Conservation (phyloP, 2,329 filamentous ascomycete species). For the Pseudopyricularia cyperi region DNA sequence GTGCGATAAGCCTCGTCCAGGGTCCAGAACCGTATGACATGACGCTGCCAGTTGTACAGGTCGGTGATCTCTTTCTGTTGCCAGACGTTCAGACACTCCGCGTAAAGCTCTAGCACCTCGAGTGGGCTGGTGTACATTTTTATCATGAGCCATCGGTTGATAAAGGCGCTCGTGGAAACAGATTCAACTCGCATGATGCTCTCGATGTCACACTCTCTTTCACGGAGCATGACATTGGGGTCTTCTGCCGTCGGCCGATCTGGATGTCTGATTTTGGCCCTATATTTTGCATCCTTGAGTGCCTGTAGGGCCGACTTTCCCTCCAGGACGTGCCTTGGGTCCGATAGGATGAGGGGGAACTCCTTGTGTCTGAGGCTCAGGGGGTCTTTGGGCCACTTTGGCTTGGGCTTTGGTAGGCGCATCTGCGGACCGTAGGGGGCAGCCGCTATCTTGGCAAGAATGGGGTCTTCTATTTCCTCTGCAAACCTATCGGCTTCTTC, state of each 20-base stretch:
- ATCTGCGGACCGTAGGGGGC: background rate
- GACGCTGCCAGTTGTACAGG: slow-evolving; percentile 24
- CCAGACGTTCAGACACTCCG: slow-evolving; percentile 14
- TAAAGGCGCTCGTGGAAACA: slow-evolving; percentile 26
- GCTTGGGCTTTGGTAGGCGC: background rate
- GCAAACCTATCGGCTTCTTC: background rate
- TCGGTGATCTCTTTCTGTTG: slow-evolving; percentile 17
- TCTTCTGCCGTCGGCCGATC: background rate
- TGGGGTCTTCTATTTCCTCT: background rate
- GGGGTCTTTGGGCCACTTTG: background rate
- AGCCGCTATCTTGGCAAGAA: background rate
- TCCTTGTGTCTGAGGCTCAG: slow-evolving; percentile 20
- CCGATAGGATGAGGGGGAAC: slow-evolving; percentile 34
- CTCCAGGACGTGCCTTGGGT: slow-evolving; percentile 30
- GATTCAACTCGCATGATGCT: slow-evolving; percentile 23
- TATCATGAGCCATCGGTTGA: slow-evolving; percentile 40
- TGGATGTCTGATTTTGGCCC: background rate
- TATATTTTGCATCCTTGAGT: slow-evolving; percentile 20
- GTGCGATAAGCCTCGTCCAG: slow-evolving; percentile 14
- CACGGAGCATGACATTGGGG: slow-evolving; percentile 20
- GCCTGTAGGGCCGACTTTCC: slow-evolving; percentile 24
- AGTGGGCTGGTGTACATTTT: slow-evolving; percentile 32
- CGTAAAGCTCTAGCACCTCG: slow-evolving; percentile 28
- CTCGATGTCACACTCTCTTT: slow-evolving; percentile 35
- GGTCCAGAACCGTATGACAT: slow-evolving; percentile 27